Conservation (phyloP, 2,329 filamentous ascomycete species). For the Didymella sp. region DNA sequence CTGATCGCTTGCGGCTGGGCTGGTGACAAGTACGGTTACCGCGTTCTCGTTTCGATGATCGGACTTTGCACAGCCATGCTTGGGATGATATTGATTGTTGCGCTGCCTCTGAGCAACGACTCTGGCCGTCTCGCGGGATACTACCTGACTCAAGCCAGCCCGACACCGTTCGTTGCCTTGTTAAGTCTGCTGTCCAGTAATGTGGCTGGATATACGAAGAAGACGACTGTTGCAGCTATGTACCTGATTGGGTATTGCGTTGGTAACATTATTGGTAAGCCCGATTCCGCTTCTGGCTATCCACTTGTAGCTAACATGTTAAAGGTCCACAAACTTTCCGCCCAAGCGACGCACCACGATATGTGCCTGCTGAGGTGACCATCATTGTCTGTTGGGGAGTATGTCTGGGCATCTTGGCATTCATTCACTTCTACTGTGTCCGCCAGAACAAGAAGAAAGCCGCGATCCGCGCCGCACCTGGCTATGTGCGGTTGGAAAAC, state of each 20-base stretch:
- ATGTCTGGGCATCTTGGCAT: slow-evolving; percentile 62
- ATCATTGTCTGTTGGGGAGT: slow-evolving; percentile 66
- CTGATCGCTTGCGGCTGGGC: slow-evolving; percentile 64
- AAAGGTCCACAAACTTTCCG: slow-evolving; percentile 54
- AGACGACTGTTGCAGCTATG: slow-evolving; percentile 64
- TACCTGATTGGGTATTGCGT: slow-evolving; percentile 53
- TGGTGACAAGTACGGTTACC: slow-evolving; percentile 63
- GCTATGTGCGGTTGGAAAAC: slow-evolving; percentile 68
- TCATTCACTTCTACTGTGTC: slow-evolving; percentile 69
- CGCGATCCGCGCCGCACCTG: slow-evolving; percentile 57
- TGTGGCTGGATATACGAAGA: slow-evolving; percentile 65
- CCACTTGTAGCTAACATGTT: neutral
- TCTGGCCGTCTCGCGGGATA: slow-evolving; percentile 68
- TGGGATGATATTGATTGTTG: slow-evolving; percentile 70
- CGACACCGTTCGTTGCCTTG: slow-evolving; percentile 69
- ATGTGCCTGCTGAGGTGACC: slow-evolving; percentile 68
- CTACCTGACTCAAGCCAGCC: slow-evolving; percentile 67
- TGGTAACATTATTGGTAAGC: slow-evolving; percentile 49
- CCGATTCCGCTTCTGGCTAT: neutral
- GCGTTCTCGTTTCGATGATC: slow-evolving; percentile 62
- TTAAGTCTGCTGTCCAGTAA: slow-evolving; percentile 70
- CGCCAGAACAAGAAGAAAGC: slow-evolving; percentile 67
- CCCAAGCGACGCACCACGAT: slow-evolving; percentile 53
- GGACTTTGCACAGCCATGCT: slow-evolving; percentile 63
- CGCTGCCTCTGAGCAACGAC: slow-evolving; percentile 64